These are phyloP conservation scores for Trametes meyenii DNA, from an alignment of 768 basidiomycete species.

Conservation along the genomic window DNA sequence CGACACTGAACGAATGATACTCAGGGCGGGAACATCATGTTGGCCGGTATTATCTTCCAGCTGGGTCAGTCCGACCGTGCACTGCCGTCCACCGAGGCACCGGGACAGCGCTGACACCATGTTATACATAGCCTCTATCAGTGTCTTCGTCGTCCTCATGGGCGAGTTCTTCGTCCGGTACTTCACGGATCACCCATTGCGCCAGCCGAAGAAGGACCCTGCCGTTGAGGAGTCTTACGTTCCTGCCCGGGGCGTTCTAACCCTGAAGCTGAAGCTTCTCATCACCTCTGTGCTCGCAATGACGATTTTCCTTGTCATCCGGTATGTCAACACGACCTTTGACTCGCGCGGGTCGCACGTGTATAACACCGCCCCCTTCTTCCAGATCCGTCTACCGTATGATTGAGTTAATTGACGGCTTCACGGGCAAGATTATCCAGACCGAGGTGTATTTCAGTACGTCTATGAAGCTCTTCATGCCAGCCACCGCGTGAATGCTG, in stretches of 20 bases:
- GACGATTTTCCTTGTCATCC: slow-evolving; percentile 18
- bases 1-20: neutral
- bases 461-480: slow-evolving; percentile 14
- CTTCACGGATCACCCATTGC: neutral
- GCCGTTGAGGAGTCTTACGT: neutral
- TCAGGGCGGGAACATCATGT: slow-evolving; percentile 31
- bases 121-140: slow-evolving; percentile 9
- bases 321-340: slow-evolving; percentile 3
- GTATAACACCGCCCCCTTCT: neutral
- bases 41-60: slow-evolving; percentile 56
- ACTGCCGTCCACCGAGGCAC: too few species aligned
- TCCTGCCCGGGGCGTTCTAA: neutral
- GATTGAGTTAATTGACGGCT: slow-evolving; percentile 51
- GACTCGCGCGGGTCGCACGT: neutral
- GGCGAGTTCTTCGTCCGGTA: slow-evolving; percentile 12
- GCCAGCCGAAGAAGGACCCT: neutral
- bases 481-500: neutral
- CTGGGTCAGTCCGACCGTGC: slow-evolving; percentile 19
- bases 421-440: slow-evolving; percentile 49
- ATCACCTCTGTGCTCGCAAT: slow-evolving; percentile 4
- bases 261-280: slow-evolving; percentile 6
- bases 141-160: slow-evolving; percentile 13
- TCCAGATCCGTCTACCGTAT: slow-evolving; percentile 51
- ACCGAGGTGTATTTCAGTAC: slow-evolving; percentile 52
- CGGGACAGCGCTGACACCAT: neutral